Evolutionary conservation across 164 flowering plant species (phyloP).

Genomic region (Magnolia changhungtana): DNA sequence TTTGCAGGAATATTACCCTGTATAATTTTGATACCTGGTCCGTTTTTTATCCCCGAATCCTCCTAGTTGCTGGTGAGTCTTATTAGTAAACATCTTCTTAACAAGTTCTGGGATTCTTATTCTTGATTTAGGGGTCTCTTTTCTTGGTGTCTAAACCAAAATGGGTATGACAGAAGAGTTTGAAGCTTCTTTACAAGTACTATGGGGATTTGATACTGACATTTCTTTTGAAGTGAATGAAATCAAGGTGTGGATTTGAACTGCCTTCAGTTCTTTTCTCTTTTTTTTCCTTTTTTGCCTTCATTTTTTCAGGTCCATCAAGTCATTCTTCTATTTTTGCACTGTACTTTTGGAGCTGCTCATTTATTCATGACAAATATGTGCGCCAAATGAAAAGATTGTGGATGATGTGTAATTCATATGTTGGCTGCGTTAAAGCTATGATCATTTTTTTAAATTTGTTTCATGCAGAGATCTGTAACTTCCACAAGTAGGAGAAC

Average conservation of each 20-base stretch:
- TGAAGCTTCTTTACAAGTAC: constrained; percentile 95
- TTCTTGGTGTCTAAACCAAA: constrained; percentile 56
- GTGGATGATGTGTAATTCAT: not conserved
- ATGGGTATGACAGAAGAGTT: constrained; percentile 97
- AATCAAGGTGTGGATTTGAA: constrained; percentile 64
- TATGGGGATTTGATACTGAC: constrained; percentile 89
- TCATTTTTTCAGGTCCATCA: not conserved
- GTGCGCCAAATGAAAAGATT: not conserved
- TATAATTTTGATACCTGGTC: too few species aligned
- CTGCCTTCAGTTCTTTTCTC: not conserved
- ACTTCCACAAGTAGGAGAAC: too few species aligned
- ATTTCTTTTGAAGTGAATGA: constrained; percentile 86
- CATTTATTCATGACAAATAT: not conserved
- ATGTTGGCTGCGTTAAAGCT: not conserved
- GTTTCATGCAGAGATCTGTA: too few species aligned
- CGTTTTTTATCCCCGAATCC: too few species aligned
- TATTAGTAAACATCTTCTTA: too few species aligned
- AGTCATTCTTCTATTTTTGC: not conserved
- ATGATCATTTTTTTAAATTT: constrained; percentile 9
- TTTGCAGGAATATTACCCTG: too few species aligned
- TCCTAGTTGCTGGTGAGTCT: too few species aligned
- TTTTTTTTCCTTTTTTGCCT: not conserved
- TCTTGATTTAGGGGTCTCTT: too few species aligned
- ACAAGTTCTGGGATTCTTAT: too few species aligned
- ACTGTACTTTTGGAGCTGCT: not conserved